Evolutionary conservation across 2,329 filamentous ascomycete genomes (phyloP).

Genomic region (Stachybotrys elegans): DNA sequence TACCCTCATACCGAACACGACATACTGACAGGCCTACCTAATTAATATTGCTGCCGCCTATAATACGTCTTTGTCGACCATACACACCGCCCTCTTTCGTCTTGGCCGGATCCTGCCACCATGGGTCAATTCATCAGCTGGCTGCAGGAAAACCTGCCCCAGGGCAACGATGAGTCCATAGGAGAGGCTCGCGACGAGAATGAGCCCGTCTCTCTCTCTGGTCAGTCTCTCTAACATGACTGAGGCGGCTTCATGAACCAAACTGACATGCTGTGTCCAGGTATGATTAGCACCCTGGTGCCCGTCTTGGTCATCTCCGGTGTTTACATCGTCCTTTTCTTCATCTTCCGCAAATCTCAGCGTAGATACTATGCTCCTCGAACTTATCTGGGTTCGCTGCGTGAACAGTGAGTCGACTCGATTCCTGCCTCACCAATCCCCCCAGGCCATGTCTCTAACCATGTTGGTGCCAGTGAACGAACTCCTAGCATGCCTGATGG

Average conservation of each 20-base stretch:
- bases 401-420: slow-evolving; percentile 38
- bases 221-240: slow-evolving; percentile 16
- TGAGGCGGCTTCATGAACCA: neutral
- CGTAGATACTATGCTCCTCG: slow-evolving; percentile 52
- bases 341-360: slow-evolving; percentile 41
- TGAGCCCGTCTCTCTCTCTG: slow-evolving; percentile 26
- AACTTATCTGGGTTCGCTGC: slow-evolving; percentile 42
- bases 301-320: slow-evolving; percentile 45
- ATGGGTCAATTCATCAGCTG: slow-evolving; percentile 35
- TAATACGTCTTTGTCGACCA: too few species aligned
- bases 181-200: slow-evolving; percentile 17
- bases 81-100: too few species aligned
- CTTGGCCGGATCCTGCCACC: too few species aligned
- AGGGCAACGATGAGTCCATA: slow-evolving; percentile 8
- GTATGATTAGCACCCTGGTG: slow-evolving; percentile 46
- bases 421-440: neutral
- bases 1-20: too few species aligned
- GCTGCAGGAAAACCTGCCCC: slow-evolving; percentile 26
- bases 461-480: too few species aligned
- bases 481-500: slow-evolving; percentile 51
- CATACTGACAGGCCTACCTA: too few species aligned
- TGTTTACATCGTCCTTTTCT: slow-evolving; percentile 47
- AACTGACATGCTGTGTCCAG: slow-evolving; percentile 12
- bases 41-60: too few species aligned
- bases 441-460: slow-evolving; percentile 11